Conservation (phyloP, 2,329 filamentous ascomycete genomes). For the Zymoseptoria passerinii region DNA sequence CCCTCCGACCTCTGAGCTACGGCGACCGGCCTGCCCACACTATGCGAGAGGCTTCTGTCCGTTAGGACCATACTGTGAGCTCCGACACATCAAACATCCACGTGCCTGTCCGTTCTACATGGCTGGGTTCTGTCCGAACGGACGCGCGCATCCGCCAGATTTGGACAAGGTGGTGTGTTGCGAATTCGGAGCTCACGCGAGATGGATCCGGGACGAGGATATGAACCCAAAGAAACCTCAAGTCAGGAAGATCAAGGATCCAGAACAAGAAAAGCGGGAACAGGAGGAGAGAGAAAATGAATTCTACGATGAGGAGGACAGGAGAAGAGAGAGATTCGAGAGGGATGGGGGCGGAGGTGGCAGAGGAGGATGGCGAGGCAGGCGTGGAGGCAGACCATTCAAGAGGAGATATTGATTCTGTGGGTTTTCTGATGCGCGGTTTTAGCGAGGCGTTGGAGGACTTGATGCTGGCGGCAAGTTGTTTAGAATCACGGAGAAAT, state of each 20-base stretch:
- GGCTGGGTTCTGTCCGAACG: constrained; percentile 90
- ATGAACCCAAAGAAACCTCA: constrained; percentile 47
- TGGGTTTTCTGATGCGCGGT: background rate
- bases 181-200: constrained; percentile 71
- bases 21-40: constrained; percentile 62
- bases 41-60: constrained; percentile 95
- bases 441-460: background rate
- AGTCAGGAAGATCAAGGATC: constrained; percentile 60
- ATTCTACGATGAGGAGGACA: constrained; percentile 45
- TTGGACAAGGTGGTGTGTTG: constrained; percentile 46
- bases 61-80: constrained; percentile 75
- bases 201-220: constrained; percentile 63
- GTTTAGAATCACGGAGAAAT: background rate
- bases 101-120: constrained; percentile 78
- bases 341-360: constrained; percentile 37
- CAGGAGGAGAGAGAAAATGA: constrained; percentile 50
- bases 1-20: constrained; percentile 52
- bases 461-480: background rate
- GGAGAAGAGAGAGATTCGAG: constrained; percentile 36
- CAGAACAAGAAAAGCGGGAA: constrained; percentile 58
- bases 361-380: constrained; percentile 37
- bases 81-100: constrained; percentile 72
- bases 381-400: constrained; percentile 36
- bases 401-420: constrained; percentile 3
- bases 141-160: constrained; percentile 32